Conservation (phyloP, 441 rosid genomes). For the Viola pubescens region DNA sequence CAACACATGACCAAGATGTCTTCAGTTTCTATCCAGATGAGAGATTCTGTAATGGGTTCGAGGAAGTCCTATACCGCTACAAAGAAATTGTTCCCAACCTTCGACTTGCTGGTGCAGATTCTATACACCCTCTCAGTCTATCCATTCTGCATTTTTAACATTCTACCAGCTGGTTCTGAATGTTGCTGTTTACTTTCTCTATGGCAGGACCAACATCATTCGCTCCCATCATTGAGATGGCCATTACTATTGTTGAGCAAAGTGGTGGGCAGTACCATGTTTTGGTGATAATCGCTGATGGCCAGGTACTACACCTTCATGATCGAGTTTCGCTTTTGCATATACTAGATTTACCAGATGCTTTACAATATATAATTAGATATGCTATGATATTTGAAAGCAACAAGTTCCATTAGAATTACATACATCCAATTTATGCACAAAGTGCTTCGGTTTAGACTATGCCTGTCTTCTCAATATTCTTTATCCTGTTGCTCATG, state of each 20-base stretch:
- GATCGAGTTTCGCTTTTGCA: slow-evolving; percentile 2
- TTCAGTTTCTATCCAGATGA: slow-evolving; percentile 61
- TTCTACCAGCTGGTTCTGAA: slow-evolving; percentile 1
- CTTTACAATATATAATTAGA: not conserved
- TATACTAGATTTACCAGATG: not conserved
- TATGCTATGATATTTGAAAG: not conserved
- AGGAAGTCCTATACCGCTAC: slow-evolving; percentile 60
- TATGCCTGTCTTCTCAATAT: not conserved
- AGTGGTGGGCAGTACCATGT: slow-evolving; percentile 95
- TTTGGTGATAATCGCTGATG: slow-evolving; percentile 88
- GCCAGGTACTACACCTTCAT: slow-evolving; percentile 48
- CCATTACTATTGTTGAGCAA: slow-evolving; percentile 76
- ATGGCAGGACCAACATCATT: slow-evolving; percentile 87
- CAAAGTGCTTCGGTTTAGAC: slow-evolving; percentile 4
- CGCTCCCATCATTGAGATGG: slow-evolving; percentile 88
- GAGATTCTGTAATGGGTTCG: slow-evolving; percentile 65
- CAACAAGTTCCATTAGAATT: not conserved
- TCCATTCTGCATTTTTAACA: not conserved
- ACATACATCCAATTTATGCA: not conserved
- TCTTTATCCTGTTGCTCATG: not conserved
- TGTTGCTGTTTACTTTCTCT: slow-evolving; percentile 3
- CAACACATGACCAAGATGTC: slow-evolving; percentile 88
- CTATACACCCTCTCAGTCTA: slow-evolving; percentile 1
- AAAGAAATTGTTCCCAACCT: slow-evolving; percentile 67
- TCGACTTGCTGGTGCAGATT: slow-evolving; percentile 57